phyloP scores from a whole-genome alignment of 129 eudicot genomes.

The Deinandra increscens region DNA sequence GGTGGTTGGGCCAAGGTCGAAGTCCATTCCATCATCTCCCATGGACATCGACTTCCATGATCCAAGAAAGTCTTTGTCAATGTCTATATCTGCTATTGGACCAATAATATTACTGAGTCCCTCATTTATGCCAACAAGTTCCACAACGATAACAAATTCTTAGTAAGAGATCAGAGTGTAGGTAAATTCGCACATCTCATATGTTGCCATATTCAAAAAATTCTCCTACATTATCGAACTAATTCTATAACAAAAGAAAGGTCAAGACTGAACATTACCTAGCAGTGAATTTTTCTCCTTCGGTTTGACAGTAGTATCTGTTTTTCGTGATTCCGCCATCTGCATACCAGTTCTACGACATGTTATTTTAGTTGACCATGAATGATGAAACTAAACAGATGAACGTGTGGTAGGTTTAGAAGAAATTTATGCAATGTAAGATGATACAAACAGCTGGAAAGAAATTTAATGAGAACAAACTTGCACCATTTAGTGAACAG shows the following conservation, averaged over 20 bases:
- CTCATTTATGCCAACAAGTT: slow-evolving; percentile 18
- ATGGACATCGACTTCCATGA: slow-evolving; percentile 75
- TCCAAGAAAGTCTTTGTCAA: slow-evolving; percentile 69
- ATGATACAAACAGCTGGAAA: background rate
- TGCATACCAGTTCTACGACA: slow-evolving; percentile 23
- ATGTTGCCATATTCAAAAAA: background rate
- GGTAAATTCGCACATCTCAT: slow-evolving; percentile 16
- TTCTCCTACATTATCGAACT: background rate
- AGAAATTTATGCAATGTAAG: slow-evolving; percentile 6
- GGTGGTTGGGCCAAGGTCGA: slow-evolving; percentile 62
- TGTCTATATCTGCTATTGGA: slow-evolving; percentile 65
- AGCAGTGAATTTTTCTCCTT: slow-evolving; percentile 52
- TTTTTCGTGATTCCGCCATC: slow-evolving; percentile 72
- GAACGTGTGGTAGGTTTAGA: slow-evolving; percentile 5
- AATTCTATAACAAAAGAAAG: slow-evolving; percentile 11
- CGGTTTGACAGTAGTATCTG: slow-evolving; percentile 35
- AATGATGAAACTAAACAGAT: slow-evolving; percentile 11
- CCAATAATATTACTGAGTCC: slow-evolving; percentile 20
- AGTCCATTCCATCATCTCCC: slow-evolving; percentile 69
- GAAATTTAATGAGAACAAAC: background rate
- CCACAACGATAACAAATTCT: background rate
- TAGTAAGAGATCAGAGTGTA: slow-evolving; percentile 22
- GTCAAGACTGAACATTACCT: slow-evolving; percentile 42
- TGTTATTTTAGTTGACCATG: slow-evolving; percentile 6
- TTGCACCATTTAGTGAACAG: slow-evolving; percentile 5